Evolutionary conservation across 768 basidiomycete species (phyloP), one percentile per base, ranked within the genome.

Genomic region (Holtermanniella nyarrowii): DNA sequence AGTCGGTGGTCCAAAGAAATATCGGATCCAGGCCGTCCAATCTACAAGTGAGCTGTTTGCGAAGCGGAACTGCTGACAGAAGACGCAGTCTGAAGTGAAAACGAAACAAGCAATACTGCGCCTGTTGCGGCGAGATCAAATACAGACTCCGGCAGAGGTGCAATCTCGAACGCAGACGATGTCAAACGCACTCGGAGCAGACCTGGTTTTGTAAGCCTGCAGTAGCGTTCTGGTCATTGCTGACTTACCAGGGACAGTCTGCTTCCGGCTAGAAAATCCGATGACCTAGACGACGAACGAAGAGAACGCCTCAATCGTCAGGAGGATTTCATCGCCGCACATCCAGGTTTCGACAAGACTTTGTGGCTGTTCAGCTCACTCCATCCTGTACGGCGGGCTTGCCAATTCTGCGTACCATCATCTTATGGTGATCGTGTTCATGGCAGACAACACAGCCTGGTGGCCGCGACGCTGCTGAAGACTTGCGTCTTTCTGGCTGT

Each of bases 311-410:
- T 81, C 5, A 86, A 85, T 5, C 80, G 80, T 60, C 85, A 82
- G 64, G 83, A 84, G 0, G 86, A 91, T 57, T 89, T 93, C 68
- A 93, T 95, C 57, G 80, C 79, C 1, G 80, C 83, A 49, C 85
- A 95, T 72, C 89, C 93, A 0, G 78, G 82, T 2, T 97, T 86
- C 63, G 91, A 96, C 71, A 85, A 82, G 62, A 80, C 86, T 0
- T 84, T 96, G 55, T 95, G 87, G 85, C 54, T 93, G 18, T 84
- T 96, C 66, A 79, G 84, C 1, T 88, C 93, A 72, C 78, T 80
- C 57, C 87, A 84, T 56, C 71, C 73, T 14, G 27, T 91, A 37
- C 83, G 93, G 1, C 78, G 74, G 41, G 65, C 82, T 52, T 93
- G 86, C 65, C 93, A 97, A 71, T 80, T 78, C 54, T 71, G 93